phyloP scores from a whole-genome alignment of 495 filamentous ascomycete genomes.

The Cercophora scortea region DNA sequence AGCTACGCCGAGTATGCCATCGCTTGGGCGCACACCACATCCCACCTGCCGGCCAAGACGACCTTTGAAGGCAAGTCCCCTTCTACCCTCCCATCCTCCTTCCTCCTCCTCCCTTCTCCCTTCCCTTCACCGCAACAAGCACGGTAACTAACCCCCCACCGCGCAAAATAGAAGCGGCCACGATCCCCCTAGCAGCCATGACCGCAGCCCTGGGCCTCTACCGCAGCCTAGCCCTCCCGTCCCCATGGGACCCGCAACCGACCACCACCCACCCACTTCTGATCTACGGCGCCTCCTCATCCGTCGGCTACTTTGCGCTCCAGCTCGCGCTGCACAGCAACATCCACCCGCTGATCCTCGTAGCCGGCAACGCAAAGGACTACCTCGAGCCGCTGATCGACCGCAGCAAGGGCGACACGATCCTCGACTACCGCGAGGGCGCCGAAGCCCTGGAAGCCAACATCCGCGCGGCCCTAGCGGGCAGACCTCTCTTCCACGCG shows the following conservation, averaged over 20 bases:
- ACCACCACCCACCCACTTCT: constrained; percentile 30
- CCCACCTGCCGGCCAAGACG: constrained; percentile 56
- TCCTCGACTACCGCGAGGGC: constrained; percentile 65
- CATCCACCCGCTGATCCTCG: constrained; percentile 65
- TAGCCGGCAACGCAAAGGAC: constrained; percentile 45
- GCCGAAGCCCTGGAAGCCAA: constrained; percentile 44
- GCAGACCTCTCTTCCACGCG: constrained; percentile 31
- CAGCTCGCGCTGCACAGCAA: constrained; percentile 60
- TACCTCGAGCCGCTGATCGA: constrained; percentile 57
- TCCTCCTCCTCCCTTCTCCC: no score
- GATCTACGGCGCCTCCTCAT: constrained; percentile 59
- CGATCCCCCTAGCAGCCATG: constrained; percentile 67
- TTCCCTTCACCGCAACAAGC: no score
- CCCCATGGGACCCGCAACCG: constrained; percentile 50
- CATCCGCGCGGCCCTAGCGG: constrained; percentile 40
- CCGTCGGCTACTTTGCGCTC: constrained; percentile 62
- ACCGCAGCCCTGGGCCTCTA: constrained; percentile 63
- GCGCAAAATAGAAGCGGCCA: constrained; percentile 46
- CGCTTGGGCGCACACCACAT: constrained; percentile 56
- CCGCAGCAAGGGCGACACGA: constrained; percentile 53
- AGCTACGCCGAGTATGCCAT: constrained; percentile 68
- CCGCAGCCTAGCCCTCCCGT: constrained; percentile 48
- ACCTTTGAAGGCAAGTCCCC: constrained; percentile 45
- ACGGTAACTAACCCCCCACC: no score
- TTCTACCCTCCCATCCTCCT: no score